phyloP scores from a whole-genome alignment of 2,329 filamentous ascomycete genomes.

The Calycina herbarum region DNA sequence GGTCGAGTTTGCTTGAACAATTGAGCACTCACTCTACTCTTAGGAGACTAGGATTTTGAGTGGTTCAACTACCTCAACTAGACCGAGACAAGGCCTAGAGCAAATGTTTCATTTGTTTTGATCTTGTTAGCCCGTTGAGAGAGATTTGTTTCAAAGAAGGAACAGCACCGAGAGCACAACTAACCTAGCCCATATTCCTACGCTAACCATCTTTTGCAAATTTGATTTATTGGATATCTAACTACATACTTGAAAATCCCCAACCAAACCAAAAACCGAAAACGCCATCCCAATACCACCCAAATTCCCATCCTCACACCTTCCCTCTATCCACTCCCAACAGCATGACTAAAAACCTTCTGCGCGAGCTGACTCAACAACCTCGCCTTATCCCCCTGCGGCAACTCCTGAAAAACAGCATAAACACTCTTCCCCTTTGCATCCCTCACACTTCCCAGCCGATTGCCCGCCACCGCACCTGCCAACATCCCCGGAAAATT shows the following conservation, averaged over 20 bases:
- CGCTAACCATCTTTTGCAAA: neutral
- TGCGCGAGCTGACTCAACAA: constrained; percentile 81
- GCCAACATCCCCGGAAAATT: constrained; percentile 89
- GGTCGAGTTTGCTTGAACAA: too few relatives aligned
- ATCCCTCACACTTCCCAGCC: constrained; percentile 86
- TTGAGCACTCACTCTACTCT: too few relatives aligned
- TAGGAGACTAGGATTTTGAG: too few relatives aligned
- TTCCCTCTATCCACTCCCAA: constrained; percentile 43
- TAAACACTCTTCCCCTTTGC: constrained; percentile 94
- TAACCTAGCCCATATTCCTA: too few relatives aligned
- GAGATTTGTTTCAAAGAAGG: too few relatives aligned
- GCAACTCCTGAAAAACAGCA: constrained; percentile 76
- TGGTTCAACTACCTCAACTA: too few relatives aligned
- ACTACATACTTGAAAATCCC: neutral
- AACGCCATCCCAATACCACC: neutral
- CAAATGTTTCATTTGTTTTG: too few relatives aligned
- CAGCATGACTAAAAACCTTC: constrained; percentile 81
- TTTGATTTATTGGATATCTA: constrained; percentile 4
- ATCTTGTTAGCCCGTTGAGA: too few relatives aligned
- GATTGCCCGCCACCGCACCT: constrained; percentile 88
- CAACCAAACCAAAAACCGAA: neutral
- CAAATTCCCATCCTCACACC: neutral
- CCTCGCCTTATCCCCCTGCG: constrained; percentile 76
- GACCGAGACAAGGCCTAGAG: too few relatives aligned
- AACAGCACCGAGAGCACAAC: too few relatives aligned